Percentiles rank a stretch among this genome's conserved stretches.
These are phyloP conservation scores for Apiospora arundinis DNA, from an alignment of 2,329 filamentous ascomycete species.

Conservation along the genomic window DNA sequence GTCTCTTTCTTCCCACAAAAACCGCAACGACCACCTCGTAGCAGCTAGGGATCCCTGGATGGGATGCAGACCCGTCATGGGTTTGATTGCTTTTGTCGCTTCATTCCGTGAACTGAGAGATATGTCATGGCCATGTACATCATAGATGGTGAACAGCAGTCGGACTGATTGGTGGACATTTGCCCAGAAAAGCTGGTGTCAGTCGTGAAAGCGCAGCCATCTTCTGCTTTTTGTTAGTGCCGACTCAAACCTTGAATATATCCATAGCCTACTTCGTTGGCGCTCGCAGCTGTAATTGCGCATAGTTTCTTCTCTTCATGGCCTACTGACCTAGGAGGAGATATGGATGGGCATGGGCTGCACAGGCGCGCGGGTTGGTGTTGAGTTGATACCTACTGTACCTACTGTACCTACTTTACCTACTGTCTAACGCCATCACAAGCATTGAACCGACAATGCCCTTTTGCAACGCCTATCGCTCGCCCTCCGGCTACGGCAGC, in stretches of 20 bases:
- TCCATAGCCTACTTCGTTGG: neutral
- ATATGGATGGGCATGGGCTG: neutral
- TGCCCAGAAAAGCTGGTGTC: neutral
- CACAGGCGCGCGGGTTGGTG: neutral
- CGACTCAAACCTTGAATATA: neutral
- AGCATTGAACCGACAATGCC: neutral
- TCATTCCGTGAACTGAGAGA: neutral
- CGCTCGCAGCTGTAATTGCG: neutral
- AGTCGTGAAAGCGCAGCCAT: neutral
- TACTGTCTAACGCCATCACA: conserved; percentile 3
- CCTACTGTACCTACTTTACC: too few species aligned
- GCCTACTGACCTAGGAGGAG: neutral
- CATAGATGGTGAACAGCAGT: neutral
- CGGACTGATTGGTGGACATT: neutral
- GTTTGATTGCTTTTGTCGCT: conserved; percentile 14
- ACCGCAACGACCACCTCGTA: neutral
- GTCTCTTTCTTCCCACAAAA: neutral
- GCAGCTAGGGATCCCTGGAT: neutral
- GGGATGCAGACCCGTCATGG: neutral
- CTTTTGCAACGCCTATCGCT: neutral
- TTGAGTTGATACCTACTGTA: too few species aligned
- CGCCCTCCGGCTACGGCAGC: neutral
- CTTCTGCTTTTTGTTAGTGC: neutral
- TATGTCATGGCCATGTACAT: neutral
- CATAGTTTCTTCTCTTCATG: neutral